Percentiles rank a stretch among this genome's conserved stretches.
phyloP scores from a whole-genome alignment of 192 early-diverging fungal genomes.

The Entomortierella beljakovae region DNA sequence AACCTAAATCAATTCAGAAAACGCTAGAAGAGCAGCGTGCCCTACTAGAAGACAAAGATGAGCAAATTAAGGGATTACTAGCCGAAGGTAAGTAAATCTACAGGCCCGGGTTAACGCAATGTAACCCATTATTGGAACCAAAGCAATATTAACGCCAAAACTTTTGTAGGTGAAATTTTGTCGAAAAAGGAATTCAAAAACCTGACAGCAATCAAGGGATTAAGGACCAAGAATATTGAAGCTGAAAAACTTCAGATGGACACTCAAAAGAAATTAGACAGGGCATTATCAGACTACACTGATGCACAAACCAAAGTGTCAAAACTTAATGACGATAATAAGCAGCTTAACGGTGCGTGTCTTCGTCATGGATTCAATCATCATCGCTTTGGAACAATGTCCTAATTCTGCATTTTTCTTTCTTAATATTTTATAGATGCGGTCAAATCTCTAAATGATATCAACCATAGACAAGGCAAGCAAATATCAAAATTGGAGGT shows the following conservation, averaged over 20 bases:
- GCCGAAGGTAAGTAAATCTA: constrained; percentile 46
- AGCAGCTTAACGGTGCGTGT: constrained; percentile 40
- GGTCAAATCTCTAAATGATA: constrained; percentile 21
- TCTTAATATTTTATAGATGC: constrained; percentile 6
- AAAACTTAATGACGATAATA: constrained; percentile 55
- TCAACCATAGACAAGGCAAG: constrained; percentile 38
- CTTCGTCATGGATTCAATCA: too few relatives aligned
- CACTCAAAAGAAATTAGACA: constrained; percentile 66
- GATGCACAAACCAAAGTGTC: constrained; percentile 62
- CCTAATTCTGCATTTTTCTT: neutral
- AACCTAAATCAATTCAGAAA: constrained; percentile 56
- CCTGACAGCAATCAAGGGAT: constrained; percentile 77
- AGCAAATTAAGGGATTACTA: constrained; percentile 60
- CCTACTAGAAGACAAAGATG: constrained; percentile 56
- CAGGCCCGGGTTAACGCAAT: neutral
- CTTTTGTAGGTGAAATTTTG: constrained; percentile 82
- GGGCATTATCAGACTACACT: constrained; percentile 49
- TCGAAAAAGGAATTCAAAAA: constrained; percentile 82
- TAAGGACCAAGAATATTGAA: constrained; percentile 73
- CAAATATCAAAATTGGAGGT: constrained; percentile 27
- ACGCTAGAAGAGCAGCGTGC: constrained; percentile 56
- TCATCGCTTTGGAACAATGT: too few relatives aligned
- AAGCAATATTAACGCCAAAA: too few relatives aligned
- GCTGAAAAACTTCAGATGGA: constrained; percentile 64
- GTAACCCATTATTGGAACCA: too few relatives aligned